phyloP scores from a whole-genome alignment of 169 alveolate species.

The Cryptosporidium tyzzeri region DNA sequence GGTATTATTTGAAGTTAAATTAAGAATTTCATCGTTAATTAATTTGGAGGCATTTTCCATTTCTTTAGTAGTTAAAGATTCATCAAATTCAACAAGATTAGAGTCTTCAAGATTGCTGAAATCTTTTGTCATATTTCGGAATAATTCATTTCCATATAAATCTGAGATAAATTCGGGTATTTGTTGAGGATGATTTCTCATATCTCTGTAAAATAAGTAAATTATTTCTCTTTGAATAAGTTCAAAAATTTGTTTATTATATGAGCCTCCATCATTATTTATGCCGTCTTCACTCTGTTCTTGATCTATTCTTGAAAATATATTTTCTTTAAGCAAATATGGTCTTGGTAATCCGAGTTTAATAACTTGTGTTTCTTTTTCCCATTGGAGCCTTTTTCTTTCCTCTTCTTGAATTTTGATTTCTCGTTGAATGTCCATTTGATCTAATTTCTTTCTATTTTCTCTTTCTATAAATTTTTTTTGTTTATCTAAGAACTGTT shows the following conservation, averaged over 20 bases:
- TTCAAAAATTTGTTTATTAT: background rate
- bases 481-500: background rate
- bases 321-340: constrained; percentile 18
- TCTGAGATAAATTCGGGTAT: constrained; percentile 40
- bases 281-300: background rate
- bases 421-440: constrained; percentile 18
- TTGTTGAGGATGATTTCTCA: constrained; percentile 41
- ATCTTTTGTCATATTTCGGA: constrained; percentile 7
- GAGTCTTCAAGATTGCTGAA: background rate
- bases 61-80: constrained; percentile 17
- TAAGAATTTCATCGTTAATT: constrained; percentile 27
- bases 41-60: constrained; percentile 2
- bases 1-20: background rate
- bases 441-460: background rate
- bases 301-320: background rate
- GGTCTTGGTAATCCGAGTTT: constrained; percentile 57
- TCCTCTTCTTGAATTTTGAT: background rate
- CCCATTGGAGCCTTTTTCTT: background rate
- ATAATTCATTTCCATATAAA: constrained; percentile 20
- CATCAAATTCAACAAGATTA: background rate
- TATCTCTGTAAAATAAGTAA: constrained; percentile 33
- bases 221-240: constrained; percentile 24
- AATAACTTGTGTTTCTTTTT: constrained; percentile 43
- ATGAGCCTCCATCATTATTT: background rate
- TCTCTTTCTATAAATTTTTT: background rate